Evolutionary conservation across 371 early-diverging fungal species (phyloP), one percentile per base, ranked within the genome.

Genomic region (Mucor irregularis): DNA sequence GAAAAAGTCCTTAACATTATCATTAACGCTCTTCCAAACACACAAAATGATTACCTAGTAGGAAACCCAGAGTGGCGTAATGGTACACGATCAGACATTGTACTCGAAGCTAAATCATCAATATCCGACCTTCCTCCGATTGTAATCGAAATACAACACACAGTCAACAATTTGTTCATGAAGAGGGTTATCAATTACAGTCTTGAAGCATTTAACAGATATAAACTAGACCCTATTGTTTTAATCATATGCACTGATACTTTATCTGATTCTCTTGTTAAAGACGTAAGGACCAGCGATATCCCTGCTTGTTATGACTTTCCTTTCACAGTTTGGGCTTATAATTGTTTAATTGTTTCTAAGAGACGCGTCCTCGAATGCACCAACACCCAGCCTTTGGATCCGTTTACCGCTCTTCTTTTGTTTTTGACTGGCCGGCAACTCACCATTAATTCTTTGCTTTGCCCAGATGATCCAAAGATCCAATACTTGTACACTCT

Each of bases 401-500:
- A 60, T 49, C 53, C 53, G 40, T 59, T 40, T 39, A 31, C 53
- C 21, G 59, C 59, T 52, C 53, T 59, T 59, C 16, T 1, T 43
- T 57, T 57, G 49, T 49, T 49, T 44, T 22, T 50, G n/a, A n/a
- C n/a, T n/a, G n/a, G 49, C 49, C 38, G 37, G 35, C 49, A 14
- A 21, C 14, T 49, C 44, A 49, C 49, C 21, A 48, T 28, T 43
- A 60, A 60, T 35, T 9, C 19, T 49, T 21, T 24, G 43, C 49
- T 60, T 53, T 60, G 29, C 49, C 49, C 40, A 53, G 49, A 53
- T 60, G 54, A 60, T 53, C 54, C 53, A 53, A 60, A 35, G 21
- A 60, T 60, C 17, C 61, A 53, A 49, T 60, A 58, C 24, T 50
- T 58, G 21, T 59, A 59, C 53, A 40, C 60, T 33, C 53, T 52